Conservation (phyloP, 441 rosid genomes). For the Euphorbia celastroides region DNA sequence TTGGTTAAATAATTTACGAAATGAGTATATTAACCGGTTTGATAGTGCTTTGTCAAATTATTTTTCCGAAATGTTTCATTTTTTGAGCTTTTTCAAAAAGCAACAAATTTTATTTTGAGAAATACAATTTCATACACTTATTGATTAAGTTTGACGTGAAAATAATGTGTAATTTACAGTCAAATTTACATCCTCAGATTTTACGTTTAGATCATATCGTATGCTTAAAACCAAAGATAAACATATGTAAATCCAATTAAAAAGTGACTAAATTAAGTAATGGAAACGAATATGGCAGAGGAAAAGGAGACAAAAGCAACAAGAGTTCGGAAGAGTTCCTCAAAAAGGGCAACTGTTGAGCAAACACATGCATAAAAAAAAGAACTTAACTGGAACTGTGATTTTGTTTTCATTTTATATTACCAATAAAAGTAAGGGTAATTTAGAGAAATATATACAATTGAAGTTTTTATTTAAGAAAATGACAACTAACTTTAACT, state of each 20-base stretch:
- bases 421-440: background rate
- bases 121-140: no score
- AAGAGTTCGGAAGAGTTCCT: background rate
- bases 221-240: background rate
- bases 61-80: no score
- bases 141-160: no score
- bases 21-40: no score
- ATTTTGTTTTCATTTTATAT: background rate
- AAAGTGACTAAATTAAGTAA: background rate
- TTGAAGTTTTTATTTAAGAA: no score
- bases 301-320: slow-evolving; percentile 1
- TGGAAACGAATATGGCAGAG: background rate
- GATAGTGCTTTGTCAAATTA: no score
- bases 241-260: background rate
- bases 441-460: no score
- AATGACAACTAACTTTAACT: no score
- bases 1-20: no score
- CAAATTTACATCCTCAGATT: background rate
- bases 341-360: background rate
- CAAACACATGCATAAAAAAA: slow-evolving; percentile 1
- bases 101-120: no score
- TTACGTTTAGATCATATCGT: background rate
- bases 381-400: background rate
- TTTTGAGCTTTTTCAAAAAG: no score
- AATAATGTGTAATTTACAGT: no score